Conservation (phyloP, 2,329 filamentous ascomycete genomes). For the Talaromyces piceae region DNA sequence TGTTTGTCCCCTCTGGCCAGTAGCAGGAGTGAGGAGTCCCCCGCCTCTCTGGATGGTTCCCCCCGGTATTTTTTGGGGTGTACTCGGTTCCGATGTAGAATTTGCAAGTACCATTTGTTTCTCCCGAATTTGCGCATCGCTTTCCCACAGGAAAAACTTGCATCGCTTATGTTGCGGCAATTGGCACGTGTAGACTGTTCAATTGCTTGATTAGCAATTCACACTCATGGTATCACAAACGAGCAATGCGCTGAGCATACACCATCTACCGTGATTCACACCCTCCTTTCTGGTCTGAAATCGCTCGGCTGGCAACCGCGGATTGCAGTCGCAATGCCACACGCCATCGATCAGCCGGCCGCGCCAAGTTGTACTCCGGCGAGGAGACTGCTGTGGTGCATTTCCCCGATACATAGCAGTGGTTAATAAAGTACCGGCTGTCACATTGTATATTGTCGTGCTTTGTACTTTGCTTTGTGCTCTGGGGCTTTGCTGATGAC, state of each 20-base stretch:
- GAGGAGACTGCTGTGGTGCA: conserved; percentile 2
- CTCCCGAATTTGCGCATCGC: conserved; percentile 50
- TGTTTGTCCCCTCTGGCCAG: conserved; percentile 14
- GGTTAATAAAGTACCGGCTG: neutral
- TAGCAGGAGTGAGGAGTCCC: conserved; percentile 29
- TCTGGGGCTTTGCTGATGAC: neutral
- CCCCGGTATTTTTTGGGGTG: conserved; percentile 19
- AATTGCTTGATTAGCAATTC: neutral
- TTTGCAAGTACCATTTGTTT: conserved; percentile 43
- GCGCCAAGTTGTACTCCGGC: conserved; percentile 15
- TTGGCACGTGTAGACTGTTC: conserved; percentile 50
- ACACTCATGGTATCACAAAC: neutral
- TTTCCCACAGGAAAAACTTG: conserved; percentile 55
- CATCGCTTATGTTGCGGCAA: conserved; percentile 43
- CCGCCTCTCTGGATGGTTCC: conserved; percentile 10
- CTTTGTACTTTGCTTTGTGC: neutral
- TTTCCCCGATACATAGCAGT: conserved; percentile 5
- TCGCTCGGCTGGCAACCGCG: conserved; percentile 46
- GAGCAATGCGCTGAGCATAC: conserved; percentile 22
- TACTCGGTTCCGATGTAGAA: conserved; percentile 38
- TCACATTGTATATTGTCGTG: neutral
- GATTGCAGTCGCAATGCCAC: conserved; percentile 52
- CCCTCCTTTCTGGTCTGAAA: conserved; percentile 53
- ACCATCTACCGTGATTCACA: conserved; percentile 50
- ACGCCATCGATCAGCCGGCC: conserved; percentile 37